Percentiles rank a stretch among this genome's conserved stretches.
phyloP scores from a whole-genome alignment of 1,284 basidiomycete genomes.

The Fomitopsis palustris region DNA sequence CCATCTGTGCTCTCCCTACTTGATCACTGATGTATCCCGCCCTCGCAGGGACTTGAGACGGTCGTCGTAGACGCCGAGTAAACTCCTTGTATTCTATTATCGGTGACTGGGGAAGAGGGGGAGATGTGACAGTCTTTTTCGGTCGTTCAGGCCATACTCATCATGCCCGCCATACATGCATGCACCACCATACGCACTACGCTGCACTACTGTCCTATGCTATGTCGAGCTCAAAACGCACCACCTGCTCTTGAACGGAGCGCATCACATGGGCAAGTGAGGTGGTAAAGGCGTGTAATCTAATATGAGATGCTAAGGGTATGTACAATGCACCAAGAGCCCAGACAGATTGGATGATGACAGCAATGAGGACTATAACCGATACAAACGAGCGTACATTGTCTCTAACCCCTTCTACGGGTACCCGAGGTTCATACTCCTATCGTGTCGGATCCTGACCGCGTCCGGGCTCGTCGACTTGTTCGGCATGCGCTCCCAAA shows the following conservation, averaged over 20 bases:
- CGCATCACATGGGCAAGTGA: neutral
- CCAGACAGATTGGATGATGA: conserved; percentile 1
- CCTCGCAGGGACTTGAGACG: conserved; percentile 76
- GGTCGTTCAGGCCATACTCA: neutral
- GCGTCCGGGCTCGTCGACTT: conserved; percentile 56
- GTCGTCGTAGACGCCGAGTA: conserved; percentile 76
- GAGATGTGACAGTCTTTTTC: neutral
- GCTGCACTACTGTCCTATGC: conserved; percentile 6
- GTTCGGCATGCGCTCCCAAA: conserved; percentile 87
- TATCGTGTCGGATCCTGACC: conserved; percentile 74
- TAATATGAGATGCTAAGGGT: conserved; percentile 2
- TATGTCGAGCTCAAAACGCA: conserved; percentile 1
- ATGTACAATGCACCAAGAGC: conserved; percentile 2
- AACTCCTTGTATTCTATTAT: conserved; percentile 9
- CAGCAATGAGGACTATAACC: neutral
- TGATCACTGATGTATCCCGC: neutral
- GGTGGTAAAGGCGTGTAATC: neutral
- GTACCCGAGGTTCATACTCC: conserved; percentile 33
- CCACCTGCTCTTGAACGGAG: neutral
- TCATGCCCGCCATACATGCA: conserved; percentile 7
- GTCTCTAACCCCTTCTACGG: neutral
- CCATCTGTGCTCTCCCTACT: conserved; percentile 2
- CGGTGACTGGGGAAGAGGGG: neutral
- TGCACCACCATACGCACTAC: conserved; percentile 4
- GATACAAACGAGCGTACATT: neutral